Evolutionary conservation across 1,139 yeast genomes (phyloP), one percentile per base, ranked within the genome.

Genomic region (Saccharomyces uvarum): DNA sequence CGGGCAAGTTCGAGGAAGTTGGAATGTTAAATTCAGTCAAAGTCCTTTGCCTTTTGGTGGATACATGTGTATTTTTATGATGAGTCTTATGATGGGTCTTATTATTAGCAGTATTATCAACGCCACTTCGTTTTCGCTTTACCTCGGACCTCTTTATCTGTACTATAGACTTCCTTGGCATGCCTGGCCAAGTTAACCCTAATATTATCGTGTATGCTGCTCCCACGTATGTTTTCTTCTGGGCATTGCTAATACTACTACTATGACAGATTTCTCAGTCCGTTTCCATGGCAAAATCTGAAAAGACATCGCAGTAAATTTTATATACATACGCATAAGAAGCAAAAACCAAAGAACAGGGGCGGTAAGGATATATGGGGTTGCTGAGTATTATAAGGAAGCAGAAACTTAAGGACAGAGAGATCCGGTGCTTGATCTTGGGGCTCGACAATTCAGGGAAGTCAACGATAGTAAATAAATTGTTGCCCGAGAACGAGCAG

Each of bases 371-470:
- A 28, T 50, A 8, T n/a, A 90, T 91, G 98, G 98, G 98, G 0
- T 78, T 91, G 3, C 71, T 91, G 27, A 81, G 91, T 0, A 86
- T 89, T 48, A 86, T 93, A 55, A 79, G 84, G 64, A 90, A 89
- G 66, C 96, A 89, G 65, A 86, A 88, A 71, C 73, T 81, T 51
- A 88, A 88, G 68, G 97, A 88, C 62, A 76, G 77, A 55, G 96
- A 90, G 70, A 72, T 88, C 49, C 75, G 97, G 29, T 79, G 90
- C 28, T 74, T 91, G 38, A 76, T 88, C 59, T 76, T 91, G 9
- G 97, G 97, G 0, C 77, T 89, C n/a, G 97, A 89, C 66, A 88
- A 88, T 66, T 80, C 96, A 0, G 97, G 97, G 4, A 89, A 89
- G 67, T 86, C 96, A 2, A 87, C 96, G 0, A 79, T 90, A 4